Evolutionary conservation across 192 early-diverging fungal species (phyloP), one percentile per base, ranked within the genome.

Genomic region (Dimargaris verticillata): DNA sequence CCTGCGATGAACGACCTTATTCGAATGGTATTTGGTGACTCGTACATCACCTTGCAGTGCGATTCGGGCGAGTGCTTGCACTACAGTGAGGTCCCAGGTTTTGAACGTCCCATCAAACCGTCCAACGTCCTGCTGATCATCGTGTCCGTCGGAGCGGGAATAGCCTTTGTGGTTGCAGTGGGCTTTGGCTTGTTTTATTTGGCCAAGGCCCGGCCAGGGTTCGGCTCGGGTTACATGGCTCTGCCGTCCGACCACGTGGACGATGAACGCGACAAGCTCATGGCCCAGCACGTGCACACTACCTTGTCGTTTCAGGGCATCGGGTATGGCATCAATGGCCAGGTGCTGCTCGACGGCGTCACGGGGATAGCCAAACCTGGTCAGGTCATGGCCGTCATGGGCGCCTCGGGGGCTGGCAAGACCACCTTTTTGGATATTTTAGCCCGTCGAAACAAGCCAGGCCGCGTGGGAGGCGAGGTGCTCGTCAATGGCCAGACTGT

Each of bases 371-470:
- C 89, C 7, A 71, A 78, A 18, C 85, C 92, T 0, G 93, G 93
- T 49, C 77, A 94, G 62, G 81, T 97, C 10, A 81, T 92, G 78
- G 93, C 91, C 14, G 88, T 96, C 41, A 86, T 96, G 79, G 93
- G 91, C 9, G 87, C 85, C 12, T 91, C 88, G 29, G 57, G 57
- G 57, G 93, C 93, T 0, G 93, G 93, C 13, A 96, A 96, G 67
- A 91, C 93, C 14, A 92, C 84, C 29, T 72, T 93, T 52, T 71
- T 96, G 44, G 90, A 96, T 67, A 91, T 96, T 63, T 74, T 96
- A 22, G 91, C 93, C 0, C 74, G 80, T 5, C 71, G 91, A 63
- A 75, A 81, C 69, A 83, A 86, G 62, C 67, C 79, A 38, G 81
- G 85, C 49, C 72, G 62, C 0, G 77, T 90, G 17, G 68, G 74